Evolutionary conservation across 768 basidiomycete species (phyloP).

Genomic region (Hericium erinaceus): DNA sequence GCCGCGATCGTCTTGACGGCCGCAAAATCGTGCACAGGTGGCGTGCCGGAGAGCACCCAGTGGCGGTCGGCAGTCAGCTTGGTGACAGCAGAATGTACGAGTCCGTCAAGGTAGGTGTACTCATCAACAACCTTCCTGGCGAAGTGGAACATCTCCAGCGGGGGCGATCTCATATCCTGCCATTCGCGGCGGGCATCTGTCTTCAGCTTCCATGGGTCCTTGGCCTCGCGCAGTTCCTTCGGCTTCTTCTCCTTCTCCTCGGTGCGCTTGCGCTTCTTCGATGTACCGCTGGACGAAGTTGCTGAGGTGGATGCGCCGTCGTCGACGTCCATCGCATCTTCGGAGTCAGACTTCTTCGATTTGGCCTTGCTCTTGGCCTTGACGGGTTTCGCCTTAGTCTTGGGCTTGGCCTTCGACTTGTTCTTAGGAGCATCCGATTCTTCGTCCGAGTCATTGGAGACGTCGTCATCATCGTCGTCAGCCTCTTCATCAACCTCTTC

Average conservation of each 20-base stretch:
- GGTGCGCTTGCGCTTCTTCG: constrained; percentile 36
- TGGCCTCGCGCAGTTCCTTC: constrained; percentile 36
- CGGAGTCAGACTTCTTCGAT: constrained; percentile 21
- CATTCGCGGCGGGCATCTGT: constrained; percentile 60
- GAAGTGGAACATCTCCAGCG: constrained; percentile 90
- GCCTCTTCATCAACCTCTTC: constrained; percentile 10
- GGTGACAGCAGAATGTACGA: constrained; percentile 70
- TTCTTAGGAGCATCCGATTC: constrained; percentile 27
- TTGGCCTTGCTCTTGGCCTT: constrained; percentile 18
- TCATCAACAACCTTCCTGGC: constrained; percentile 86
- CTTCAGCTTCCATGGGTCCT: constrained; percentile 72
- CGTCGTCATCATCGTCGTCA: constrained; percentile 20
- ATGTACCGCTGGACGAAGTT: constrained; percentile 22
- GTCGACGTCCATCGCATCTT: constrained; percentile 51
- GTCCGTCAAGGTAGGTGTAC: constrained; percentile 85
- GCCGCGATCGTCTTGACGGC: constrained; percentile 86
- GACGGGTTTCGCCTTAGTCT: constrained; percentile 16
- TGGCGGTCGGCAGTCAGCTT: constrained; percentile 67
- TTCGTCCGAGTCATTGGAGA: constrained; percentile 19
- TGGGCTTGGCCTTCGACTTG: constrained; percentile 24
- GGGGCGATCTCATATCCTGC: constrained; percentile 72
- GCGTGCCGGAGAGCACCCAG: constrained; percentile 97
- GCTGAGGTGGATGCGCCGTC: constrained; percentile 28
- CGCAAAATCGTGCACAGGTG: constrained; percentile 85
- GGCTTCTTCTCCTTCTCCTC: constrained; percentile 21